phyloP scores from a whole-genome alignment of 2,329 filamentous ascomycete species.

The Diaporthe aspalathi region DNA sequence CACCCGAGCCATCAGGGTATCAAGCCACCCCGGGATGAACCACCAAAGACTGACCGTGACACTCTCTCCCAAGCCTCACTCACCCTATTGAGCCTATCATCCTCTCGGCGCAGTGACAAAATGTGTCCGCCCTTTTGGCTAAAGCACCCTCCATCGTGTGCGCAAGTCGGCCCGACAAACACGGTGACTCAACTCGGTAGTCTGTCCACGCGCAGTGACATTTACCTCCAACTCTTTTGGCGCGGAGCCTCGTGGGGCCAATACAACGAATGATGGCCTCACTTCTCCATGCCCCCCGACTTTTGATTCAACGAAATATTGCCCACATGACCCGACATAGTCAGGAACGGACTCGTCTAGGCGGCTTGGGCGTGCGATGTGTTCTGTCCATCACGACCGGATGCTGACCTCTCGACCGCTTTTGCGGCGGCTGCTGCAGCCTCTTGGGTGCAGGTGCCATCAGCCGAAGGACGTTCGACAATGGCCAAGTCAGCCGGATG shows the following conservation, averaged over 20 bases:
- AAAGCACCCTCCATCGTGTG: neutral
- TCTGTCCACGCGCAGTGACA: neutral
- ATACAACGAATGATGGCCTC: neutral
- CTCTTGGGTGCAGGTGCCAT: neutral
- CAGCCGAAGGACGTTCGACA: neutral
- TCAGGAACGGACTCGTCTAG: neutral
- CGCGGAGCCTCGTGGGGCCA: neutral
- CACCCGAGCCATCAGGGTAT: neutral
- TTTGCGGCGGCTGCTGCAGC: neutral
- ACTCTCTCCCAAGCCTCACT: neutral
- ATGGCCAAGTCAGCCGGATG: neutral
- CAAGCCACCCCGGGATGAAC: conserved; percentile 1
- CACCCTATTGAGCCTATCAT: neutral
- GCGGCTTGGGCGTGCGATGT: conserved; percentile 1
- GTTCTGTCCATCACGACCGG: neutral
- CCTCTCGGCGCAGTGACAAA: neutral
- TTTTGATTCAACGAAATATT: conserved; percentile 1
- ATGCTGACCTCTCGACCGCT: neutral
- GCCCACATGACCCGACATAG: no score
- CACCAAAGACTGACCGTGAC: neutral
- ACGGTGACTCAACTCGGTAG: neutral
- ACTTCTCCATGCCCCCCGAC: no score
- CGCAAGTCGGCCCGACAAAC: neutral
- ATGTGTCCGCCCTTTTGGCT: neutral
- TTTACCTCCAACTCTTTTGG: neutral